These are phyloP conservation scores for Gynostemma pentaphyllum DNA, from an alignment of 306 rosid genomes.

Conservation along the genomic window DNA sequence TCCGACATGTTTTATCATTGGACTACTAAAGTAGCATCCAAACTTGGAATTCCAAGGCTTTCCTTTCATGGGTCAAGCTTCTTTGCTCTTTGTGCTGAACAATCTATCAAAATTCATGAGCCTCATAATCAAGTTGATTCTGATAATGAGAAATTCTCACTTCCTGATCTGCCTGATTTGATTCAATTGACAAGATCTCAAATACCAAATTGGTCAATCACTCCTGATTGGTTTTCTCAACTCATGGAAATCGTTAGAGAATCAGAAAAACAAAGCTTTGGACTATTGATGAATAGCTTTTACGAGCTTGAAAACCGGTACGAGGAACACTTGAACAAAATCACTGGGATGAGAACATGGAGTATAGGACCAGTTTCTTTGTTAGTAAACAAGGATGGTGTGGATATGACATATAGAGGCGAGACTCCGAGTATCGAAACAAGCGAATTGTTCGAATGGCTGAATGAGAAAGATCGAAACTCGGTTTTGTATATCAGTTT, in stretches of 20 bases:
- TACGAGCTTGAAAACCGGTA: neutral
- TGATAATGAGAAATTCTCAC: neutral
- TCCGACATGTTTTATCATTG: neutral
- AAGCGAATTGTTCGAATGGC: conserved; percentile 2
- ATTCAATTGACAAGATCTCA: neutral
- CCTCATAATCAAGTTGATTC: neutral
- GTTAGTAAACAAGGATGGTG: neutral
- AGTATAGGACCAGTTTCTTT: neutral
- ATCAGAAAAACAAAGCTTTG: neutral
- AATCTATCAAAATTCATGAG: neutral
- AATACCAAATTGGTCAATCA: neutral
- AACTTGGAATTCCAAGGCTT: neutral
- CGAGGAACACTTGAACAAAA: neutral
- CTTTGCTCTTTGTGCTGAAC: neutral
- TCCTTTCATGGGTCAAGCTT: neutral
- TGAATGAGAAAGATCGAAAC: neutral
- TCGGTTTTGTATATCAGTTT: conserved; percentile 11
- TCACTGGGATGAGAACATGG: neutral
- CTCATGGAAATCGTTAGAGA: neutral
- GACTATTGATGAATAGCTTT: neutral
- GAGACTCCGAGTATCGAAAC: neutral
- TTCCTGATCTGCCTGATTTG: neutral
- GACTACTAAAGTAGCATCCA: neutral
- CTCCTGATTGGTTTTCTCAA: neutral
- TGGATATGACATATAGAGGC: neutral